phyloP scores from a whole-genome alignment of 306 rosid genomes.

The Malus domestica region DNA sequence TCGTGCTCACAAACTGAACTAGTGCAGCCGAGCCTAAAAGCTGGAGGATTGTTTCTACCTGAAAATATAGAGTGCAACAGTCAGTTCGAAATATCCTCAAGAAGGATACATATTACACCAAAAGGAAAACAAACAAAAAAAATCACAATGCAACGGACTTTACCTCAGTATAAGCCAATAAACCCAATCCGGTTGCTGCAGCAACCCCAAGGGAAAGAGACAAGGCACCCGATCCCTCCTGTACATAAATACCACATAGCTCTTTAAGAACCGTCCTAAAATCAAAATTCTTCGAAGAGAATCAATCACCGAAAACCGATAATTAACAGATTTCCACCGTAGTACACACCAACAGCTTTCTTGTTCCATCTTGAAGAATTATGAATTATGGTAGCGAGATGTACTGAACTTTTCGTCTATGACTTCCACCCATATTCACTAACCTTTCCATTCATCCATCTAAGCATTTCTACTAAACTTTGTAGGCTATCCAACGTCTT shows the following conservation, averaged over 20 bases:
- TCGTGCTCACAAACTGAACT: slow-evolving; percentile 74
- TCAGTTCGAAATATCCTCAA: background rate
- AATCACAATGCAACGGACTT: background rate
- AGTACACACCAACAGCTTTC: background rate
- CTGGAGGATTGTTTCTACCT: slow-evolving; percentile 90
- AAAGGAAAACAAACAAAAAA: background rate
- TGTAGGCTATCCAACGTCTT: background rate
- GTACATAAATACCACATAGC: slow-evolving; percentile 22
- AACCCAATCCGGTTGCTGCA: slow-evolving; percentile 63
- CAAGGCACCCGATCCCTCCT: slow-evolving; percentile 61
- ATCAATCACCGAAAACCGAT: background rate
- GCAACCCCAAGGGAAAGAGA: slow-evolving; percentile 58
- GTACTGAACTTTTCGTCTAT: background rate
- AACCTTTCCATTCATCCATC: too few species aligned
- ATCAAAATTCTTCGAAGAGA: background rate
- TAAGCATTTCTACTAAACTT: background rate
- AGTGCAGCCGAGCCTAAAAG: slow-evolving; percentile 81
- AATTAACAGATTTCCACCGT: background rate
- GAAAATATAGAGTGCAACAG: slow-evolving; percentile 2
- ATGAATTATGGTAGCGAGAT: too few species aligned
- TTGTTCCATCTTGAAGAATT: background rate
- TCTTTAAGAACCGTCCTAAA: slow-evolving; percentile 2
- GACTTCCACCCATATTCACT: background rate
- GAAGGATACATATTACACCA: background rate
- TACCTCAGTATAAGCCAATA: slow-evolving; percentile 75